Evolutionary conservation across 805 yeast genomes (phyloP).

Genomic region (Metschnikowia cubensis): DNA sequence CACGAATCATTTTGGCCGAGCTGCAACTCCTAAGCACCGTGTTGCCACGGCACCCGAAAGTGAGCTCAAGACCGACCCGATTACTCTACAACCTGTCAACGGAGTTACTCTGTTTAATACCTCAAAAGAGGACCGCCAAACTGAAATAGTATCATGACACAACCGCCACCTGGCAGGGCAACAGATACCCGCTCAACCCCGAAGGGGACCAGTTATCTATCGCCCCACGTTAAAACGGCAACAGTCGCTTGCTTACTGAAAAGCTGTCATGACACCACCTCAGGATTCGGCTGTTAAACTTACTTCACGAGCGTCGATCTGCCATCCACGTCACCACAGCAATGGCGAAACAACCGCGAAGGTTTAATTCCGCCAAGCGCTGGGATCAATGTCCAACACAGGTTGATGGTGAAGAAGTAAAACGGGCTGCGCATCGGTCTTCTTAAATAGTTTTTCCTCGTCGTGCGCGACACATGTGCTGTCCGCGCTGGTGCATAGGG

Average conservation of each 20-base stretch:
- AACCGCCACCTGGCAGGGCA: constrained; percentile 19
- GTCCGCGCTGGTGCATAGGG: constrained; percentile 4
- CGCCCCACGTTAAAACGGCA: constrained; percentile 11
- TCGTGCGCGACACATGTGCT: not conserved
- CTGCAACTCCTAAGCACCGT: constrained; percentile 39
- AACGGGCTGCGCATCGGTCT: not conserved
- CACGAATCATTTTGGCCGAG: constrained; percentile 63
- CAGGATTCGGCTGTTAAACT: constrained; percentile 40
- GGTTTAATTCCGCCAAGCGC: constrained; percentile 25
- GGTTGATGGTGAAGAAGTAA: constrained; percentile 38
- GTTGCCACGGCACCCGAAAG: constrained; percentile 26
- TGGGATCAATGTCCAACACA: constrained; percentile 49
- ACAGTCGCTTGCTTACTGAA: constrained; percentile 19
- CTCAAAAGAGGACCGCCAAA: constrained; percentile 21
- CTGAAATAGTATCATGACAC: constrained; percentile 2
- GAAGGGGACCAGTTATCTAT: constrained; percentile 36
- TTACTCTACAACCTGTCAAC: constrained; percentile 93
- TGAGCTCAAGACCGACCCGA: constrained; percentile 63
- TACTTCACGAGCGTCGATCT: constrained; percentile 76
- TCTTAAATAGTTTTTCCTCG: constrained; percentile 1
- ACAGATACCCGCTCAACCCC: constrained; percentile 50
- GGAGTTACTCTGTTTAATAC: constrained; percentile 86
- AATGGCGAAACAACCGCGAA: constrained; percentile 26
- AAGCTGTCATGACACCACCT: constrained; percentile 48
- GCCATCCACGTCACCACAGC: constrained; percentile 43